These are phyloP conservation scores for Fomes fomentarius DNA, from an alignment of 1,284 basidiomycete genomes.

Conservation along the genomic window DNA sequence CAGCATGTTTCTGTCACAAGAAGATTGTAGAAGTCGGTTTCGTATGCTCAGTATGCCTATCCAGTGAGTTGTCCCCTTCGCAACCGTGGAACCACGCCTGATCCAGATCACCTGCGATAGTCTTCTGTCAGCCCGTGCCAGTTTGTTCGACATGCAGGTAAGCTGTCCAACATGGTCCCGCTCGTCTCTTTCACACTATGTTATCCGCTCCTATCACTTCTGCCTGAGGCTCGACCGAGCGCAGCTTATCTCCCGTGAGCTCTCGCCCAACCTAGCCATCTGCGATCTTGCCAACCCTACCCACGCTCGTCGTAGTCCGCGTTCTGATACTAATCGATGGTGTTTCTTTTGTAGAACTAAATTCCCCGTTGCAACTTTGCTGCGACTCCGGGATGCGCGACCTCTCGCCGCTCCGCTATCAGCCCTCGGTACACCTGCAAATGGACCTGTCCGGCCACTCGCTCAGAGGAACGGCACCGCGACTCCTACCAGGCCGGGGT, in stretches of 20 bases:
- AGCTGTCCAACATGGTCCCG: conserved; percentile 30
- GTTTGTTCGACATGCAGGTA: conserved; percentile 92
- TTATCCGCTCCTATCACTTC: background rate
- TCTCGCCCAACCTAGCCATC: conserved; percentile 16
- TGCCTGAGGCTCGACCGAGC: background rate
- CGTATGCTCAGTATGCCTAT: conserved; percentile 95
- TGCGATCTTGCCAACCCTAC: background rate
- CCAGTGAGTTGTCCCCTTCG: conserved; percentile 59
- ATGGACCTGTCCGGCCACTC: conserved; percentile 14
- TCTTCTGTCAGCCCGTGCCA: conserved; percentile 89
- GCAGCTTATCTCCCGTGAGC: background rate
- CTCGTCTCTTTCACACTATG: background rate
- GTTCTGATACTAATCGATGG: conserved; percentile 2
- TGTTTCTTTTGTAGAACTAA: conserved; percentile 65
- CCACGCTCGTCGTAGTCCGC: background rate
- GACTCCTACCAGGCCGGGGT: conserved; percentile 17
- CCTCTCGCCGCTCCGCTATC: conserved; percentile 34
- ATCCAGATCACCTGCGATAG: conserved; percentile 15
- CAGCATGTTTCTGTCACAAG: conserved; percentile 99
- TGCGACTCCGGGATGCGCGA: conserved; percentile 71
- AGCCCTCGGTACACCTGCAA: conserved; percentile 11
- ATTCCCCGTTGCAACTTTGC: conserved; percentile 88
- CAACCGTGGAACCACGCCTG: background rate
- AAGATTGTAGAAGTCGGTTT: conserved; percentile 96
- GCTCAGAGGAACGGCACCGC: conserved; percentile 18